These are phyloP conservation scores for Phytophthora citrophthora DNA, from an alignment of 352 stramenopile species.

Conservation along the genomic window DNA sequence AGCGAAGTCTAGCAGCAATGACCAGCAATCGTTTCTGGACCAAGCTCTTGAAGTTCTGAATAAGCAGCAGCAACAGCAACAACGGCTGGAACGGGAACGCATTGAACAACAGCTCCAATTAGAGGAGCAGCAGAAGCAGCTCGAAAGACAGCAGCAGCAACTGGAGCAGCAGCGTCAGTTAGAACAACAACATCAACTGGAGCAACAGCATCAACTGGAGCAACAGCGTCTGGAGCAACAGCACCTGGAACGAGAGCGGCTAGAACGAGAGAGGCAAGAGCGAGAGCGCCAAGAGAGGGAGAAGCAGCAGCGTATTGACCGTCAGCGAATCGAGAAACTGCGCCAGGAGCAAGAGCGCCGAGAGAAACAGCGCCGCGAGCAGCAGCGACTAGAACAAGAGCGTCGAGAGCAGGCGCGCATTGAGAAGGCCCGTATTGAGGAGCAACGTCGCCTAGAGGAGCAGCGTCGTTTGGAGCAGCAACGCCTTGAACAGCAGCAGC, in stretches of 20 bases:
- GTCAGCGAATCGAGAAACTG: slow-evolving; percentile 42
- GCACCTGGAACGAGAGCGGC: slow-evolving; percentile 10
- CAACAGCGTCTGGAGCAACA: slow-evolving; percentile 38
- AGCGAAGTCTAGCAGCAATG: slow-evolving; percentile 6
- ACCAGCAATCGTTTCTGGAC: slow-evolving; percentile 47
- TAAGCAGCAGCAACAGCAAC: slow-evolving; percentile 47
- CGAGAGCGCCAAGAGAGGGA: slow-evolving; percentile 29
- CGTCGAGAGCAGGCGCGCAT: slow-evolving; percentile 36
- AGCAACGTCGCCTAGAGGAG: slow-evolving; percentile 31
- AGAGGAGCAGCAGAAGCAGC: slow-evolving; percentile 32
- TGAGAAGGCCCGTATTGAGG: slow-evolving; percentile 32
- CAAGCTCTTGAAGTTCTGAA: slow-evolving; percentile 54
- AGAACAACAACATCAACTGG: slow-evolving; percentile 35
- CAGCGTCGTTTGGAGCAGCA: slow-evolving; percentile 31
- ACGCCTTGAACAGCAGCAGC: slow-evolving; percentile 28
- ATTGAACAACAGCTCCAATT: slow-evolving; percentile 28
- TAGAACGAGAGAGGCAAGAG: slow-evolving; percentile 29
- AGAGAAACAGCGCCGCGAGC: slow-evolving; percentile 34
- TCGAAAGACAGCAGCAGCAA: slow-evolving; percentile 23
- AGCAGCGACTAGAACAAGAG: slow-evolving; percentile 39
- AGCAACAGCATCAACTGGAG: slow-evolving; percentile 40
- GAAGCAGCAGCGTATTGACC: slow-evolving; percentile 21
- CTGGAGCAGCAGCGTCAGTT: slow-evolving; percentile 35
- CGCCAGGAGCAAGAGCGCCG: slow-evolving; percentile 33
- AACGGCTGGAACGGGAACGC: slow-evolving; percentile 32